Evolutionary conservation across 2,329 filamentous ascomycete species (phyloP).

Genomic region (Aspergillus novofumigatus): DNA sequence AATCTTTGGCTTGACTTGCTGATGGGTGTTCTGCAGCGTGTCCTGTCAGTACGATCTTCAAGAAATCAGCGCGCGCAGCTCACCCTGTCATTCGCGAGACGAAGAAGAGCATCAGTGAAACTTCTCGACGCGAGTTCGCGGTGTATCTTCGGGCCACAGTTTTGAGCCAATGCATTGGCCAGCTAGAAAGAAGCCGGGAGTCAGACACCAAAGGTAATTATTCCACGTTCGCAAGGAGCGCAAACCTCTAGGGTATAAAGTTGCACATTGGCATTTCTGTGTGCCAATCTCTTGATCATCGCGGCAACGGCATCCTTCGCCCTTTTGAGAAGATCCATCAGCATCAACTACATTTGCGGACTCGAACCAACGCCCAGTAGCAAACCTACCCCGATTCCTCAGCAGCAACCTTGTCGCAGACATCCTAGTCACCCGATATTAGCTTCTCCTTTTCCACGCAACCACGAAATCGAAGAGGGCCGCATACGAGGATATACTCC

Average conservation of each 20-base stretch:
- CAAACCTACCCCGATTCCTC: constrained; percentile 45
- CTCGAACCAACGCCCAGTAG: background rate
- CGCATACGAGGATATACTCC: constrained; percentile 61
- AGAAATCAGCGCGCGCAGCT: constrained; percentile 8
- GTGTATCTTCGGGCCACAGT: constrained; percentile 82
- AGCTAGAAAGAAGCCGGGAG: constrained; percentile 52
- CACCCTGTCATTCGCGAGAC: constrained; percentile 80
- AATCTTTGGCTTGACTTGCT: constrained; percentile 95
- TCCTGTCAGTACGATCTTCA: constrained; percentile 1
- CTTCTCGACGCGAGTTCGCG: constrained; percentile 85
- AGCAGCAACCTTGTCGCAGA: constrained; percentile 55
- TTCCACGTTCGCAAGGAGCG: background rate
- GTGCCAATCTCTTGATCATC: constrained; percentile 85
- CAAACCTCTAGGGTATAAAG: constrained; percentile 82
- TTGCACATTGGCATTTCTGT: constrained; percentile 94
- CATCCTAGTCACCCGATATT: constrained; percentile 43
- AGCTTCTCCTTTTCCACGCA: constrained; percentile 8
- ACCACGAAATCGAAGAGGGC: background rate
- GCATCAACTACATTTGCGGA: background rate
- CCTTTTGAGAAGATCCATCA: constrained; percentile 29
- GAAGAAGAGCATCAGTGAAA: constrained; percentile 88
- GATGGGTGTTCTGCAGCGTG: constrained; percentile 71
- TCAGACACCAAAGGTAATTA: background rate
- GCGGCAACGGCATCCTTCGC: constrained; percentile 83
- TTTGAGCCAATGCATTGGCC: constrained; percentile 85